These are phyloP conservation scores for Monosporozyma siamensis DNA, from an alignment of 805 yeast species.

Conservation along the genomic window DNA sequence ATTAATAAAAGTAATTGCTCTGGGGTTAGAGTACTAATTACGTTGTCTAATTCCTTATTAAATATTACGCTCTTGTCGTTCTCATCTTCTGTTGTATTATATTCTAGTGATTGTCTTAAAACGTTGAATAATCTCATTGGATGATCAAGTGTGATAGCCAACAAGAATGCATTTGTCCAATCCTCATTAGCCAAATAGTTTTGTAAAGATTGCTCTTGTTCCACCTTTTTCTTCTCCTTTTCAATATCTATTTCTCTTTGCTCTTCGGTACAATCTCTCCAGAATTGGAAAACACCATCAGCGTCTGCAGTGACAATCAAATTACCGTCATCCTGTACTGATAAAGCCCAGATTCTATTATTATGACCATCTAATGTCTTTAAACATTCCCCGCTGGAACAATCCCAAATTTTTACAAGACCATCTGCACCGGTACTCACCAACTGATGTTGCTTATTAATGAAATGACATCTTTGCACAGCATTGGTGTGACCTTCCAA, in stretches of 20 bases:
- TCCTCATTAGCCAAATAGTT: constrained; percentile 64
- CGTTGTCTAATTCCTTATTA: constrained; percentile 49
- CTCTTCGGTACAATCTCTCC: constrained; percentile 84
- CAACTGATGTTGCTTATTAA: constrained; percentile 57
- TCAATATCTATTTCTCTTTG: constrained; percentile 43
- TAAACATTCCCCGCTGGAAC: constrained; percentile 62
- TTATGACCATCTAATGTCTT: constrained; percentile 88
- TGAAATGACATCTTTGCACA: constrained; percentile 70
- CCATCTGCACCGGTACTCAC: constrained; percentile 88
- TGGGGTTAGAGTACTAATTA: constrained; percentile 46
- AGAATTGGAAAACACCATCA: constrained; percentile 80
- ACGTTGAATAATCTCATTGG: constrained; percentile 83
- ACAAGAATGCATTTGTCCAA: constrained; percentile 80
- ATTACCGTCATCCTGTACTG: constrained; percentile 54
- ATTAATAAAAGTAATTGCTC: constrained; percentile 55
- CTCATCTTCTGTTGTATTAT: constrained; percentile 32
- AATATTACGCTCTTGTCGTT: constrained; percentile 14
- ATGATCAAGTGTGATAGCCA: constrained; percentile 81
- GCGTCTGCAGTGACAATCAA: constrained; percentile 84
- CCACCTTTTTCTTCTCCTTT: constrained; percentile 50
- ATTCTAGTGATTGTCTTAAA: constrained; percentile 48
- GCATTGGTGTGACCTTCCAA: constrained; percentile 94
- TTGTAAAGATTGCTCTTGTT: constrained; percentile 79
- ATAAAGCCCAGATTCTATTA: constrained; percentile 89
- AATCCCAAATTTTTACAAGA: constrained; percentile 83